Conservation (phyloP, 139 green algal genomes). For the Coccomyxa sp. region DNA sequence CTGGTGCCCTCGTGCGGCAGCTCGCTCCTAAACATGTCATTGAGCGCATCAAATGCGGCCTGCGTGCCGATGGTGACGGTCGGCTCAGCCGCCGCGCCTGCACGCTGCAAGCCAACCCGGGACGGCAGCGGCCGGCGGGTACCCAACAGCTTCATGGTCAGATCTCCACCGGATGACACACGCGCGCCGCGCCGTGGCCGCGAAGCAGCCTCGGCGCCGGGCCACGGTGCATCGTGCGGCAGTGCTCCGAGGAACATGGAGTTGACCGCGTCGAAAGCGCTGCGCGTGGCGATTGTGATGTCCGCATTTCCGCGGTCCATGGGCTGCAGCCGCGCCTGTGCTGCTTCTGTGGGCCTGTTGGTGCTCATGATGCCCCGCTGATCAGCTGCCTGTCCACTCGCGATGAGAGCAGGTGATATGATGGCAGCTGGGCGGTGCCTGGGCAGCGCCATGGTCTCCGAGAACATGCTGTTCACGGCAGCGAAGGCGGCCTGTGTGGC, state of each 20-base stretch:
- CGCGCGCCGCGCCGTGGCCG: neutral
- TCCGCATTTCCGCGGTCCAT: neutral
- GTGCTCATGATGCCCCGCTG: neutral
- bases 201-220: neutral
- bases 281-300: conserved; percentile 55
- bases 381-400: neutral
- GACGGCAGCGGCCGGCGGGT: neutral
- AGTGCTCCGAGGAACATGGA: conserved; percentile 50
- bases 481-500: conserved; percentile 44
- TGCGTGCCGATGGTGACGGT: conserved; percentile 61
- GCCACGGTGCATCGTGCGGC: conserved; percentile 2
- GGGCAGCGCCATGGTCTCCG: neutral
- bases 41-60: conserved; percentile 55
- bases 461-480: conserved; percentile 59
- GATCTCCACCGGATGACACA: neutral
- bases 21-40: conserved; percentile 52
- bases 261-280: conserved; percentile 58
- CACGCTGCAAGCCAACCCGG: neutral
- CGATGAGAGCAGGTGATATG: neutral
- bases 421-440: neutral
- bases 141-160: neutral
- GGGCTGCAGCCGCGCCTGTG: neutral
- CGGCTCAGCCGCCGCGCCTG: conserved; percentile 28
- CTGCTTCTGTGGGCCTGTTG: neutral
- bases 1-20: conserved; percentile 13